Base-by-base conservation (phyloP, 495 filamentous ascomycete species). In the Annulohypoxylon maeteangense region DNA sequence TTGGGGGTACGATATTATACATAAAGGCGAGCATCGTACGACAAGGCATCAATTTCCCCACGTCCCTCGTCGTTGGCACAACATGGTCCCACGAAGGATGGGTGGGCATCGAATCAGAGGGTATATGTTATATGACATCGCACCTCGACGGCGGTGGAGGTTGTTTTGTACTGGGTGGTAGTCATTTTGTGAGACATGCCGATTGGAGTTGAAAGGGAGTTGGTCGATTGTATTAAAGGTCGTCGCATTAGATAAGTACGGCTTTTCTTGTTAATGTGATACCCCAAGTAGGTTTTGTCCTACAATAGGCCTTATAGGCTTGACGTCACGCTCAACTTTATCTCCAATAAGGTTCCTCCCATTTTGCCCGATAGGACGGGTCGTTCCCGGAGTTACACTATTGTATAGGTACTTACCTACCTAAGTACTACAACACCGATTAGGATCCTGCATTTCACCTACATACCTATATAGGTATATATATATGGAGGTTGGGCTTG, bases 11-110 rank as follows among this genome's bases (percentile, higher is more conserved):
- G 8, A 57, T 75, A 6, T 51, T 74, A 0, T 75, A 68, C 16
- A 42, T 75, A 4, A 64, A 65, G 4, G 68, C 68, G 12, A 38
- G 58, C 10, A 22, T 71, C 11, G 50, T 74, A n/a, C 72, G 72
- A 16, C 72, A 68, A 18, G 68, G 67, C n/a, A 65, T 71, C 32
- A 60, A 62, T 8, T 71, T 71, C 22, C 72, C 72, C 23, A 53
- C 68, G 12, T 67, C 59, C 1, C 65, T 71, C 27, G 64, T 74
- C 7, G 67, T 71, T 18, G 63, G 72, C 18, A 68, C 68, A 12
- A 74, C 68, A 1, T 70, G 72, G 72, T 68, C 67, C 25, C 72
- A 70, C 64, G 67, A 71, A 8, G 72, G 72, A 14, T 71, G 71
- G 67, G 48, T 61, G 3, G 72, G 68, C 0, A 65, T 71, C 7